Evolutionary conservation across 495 filamentous ascomycete genomes (phyloP).

Genomic region (Pseudotulostoma volvatum): DNA sequence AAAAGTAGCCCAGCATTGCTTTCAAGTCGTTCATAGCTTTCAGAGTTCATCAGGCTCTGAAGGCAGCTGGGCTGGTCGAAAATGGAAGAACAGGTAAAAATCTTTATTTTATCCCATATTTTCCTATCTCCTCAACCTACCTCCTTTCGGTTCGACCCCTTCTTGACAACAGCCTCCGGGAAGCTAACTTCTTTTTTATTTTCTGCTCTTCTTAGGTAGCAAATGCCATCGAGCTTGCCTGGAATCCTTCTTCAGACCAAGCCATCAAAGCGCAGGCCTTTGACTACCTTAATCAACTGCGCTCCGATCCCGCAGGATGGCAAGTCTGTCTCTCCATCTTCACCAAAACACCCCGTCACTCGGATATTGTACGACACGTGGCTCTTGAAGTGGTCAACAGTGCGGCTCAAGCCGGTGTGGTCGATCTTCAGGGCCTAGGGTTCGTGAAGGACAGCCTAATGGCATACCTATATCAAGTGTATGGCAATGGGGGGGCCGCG

Average conservation of each 20-base stretch:
- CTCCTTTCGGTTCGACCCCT: constrained; percentile 5
- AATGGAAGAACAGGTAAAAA: constrained; percentile 35
- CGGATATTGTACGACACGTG: constrained; percentile 73
- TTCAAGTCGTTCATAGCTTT: too few species aligned
- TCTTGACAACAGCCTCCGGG: constrained; percentile 3
- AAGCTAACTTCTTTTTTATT: not conserved
- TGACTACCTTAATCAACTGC: constrained; percentile 70
- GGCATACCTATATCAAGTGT: constrained; percentile 57
- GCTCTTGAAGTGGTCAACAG: constrained; percentile 85
- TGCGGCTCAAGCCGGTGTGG: constrained; percentile 56
- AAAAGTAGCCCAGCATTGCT: too few species aligned
- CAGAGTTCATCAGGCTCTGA: too few species aligned
- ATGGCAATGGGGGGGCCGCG: constrained; percentile 37
- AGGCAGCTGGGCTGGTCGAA: constrained; percentile 30
- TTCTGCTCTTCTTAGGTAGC: constrained; percentile 44
- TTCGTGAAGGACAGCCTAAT: constrained; percentile 63
- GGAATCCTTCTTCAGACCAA: constrained; percentile 55
- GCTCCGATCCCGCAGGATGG: constrained; percentile 63
- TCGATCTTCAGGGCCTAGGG: constrained; percentile 48
- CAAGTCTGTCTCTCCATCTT: constrained; percentile 77
- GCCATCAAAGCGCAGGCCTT: constrained; percentile 70
- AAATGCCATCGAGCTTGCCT: constrained; percentile 83
- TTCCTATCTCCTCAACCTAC: constrained; percentile 14
- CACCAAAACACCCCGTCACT: constrained; percentile 56
- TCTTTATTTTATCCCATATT: constrained; percentile 4